phyloP scores from a whole-genome alignment of 306 rosid genomes.

The apple (Malus domestica) region DNA sequence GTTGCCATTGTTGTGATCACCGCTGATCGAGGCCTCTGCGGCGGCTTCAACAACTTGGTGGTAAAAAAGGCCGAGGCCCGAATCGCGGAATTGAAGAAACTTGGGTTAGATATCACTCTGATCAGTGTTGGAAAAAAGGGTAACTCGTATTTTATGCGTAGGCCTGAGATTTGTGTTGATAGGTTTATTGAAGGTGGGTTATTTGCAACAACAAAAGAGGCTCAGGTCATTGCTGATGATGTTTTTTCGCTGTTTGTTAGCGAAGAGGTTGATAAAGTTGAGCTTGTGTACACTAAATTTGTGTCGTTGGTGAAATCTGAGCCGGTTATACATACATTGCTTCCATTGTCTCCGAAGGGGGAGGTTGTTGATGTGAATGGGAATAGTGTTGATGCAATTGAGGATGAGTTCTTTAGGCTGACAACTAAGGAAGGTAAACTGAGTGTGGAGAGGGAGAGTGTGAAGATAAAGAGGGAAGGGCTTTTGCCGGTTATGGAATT shows the following conservation, averaged over 20 bases:
- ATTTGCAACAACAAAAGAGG: slow-evolving; percentile 59
- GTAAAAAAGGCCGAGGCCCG: slow-evolving; percentile 41
- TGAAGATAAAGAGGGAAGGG: slow-evolving; percentile 16
- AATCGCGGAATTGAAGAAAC: slow-evolving; percentile 34
- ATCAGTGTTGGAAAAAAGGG: slow-evolving; percentile 79
- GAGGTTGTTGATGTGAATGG: slow-evolving; percentile 49
- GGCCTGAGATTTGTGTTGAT: slow-evolving; percentile 30
- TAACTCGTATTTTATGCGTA: slow-evolving; percentile 37
- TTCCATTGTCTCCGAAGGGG: slow-evolving; percentile 51
- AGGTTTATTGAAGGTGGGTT: slow-evolving; percentile 30
- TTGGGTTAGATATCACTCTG: slow-evolving; percentile 41
- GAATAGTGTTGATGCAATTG: slow-evolving; percentile 43
- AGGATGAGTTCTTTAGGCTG: slow-evolving; percentile 69
- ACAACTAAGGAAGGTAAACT: slow-evolving; percentile 59
- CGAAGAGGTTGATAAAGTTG: slow-evolving; percentile 79
- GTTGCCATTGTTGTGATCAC: slow-evolving; percentile 62
- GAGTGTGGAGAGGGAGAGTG: slow-evolving; percentile 41
- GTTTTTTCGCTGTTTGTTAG: slow-evolving; percentile 60
- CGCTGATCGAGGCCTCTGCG: slow-evolving; percentile 69
- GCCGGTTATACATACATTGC: slow-evolving; percentile 65
- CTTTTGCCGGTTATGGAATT: slow-evolving; percentile 48
- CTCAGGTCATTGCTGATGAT: slow-evolving; percentile 67
- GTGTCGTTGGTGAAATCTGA: slow-evolving; percentile 52
- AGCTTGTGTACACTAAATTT: slow-evolving; percentile 55
- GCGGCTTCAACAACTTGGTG: slow-evolving; percentile 54